Evolutionary conservation across 2,329 filamentous ascomycete species (phyloP), one percentile per base, ranked within the genome.

Genomic region (Fusarium sacchari): DNA sequence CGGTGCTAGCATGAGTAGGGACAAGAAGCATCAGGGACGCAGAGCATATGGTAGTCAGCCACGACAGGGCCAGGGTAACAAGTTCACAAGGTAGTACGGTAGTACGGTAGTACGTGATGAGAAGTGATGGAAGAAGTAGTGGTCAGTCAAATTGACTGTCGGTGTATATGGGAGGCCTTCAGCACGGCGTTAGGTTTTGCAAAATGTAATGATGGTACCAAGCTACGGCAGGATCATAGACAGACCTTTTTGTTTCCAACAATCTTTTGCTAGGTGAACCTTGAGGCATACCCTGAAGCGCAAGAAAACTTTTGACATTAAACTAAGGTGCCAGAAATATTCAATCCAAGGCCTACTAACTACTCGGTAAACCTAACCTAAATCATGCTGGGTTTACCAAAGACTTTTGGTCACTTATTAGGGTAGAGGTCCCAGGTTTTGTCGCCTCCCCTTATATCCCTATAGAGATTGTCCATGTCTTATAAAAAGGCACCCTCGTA

Each of bases 1-100:
- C n/a, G 94, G 93, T 1, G 90, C 93, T n/a, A 94, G 93, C 80
- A 88, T 96, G 90, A 88, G 90, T 78, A 86, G 91, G 73, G 90
- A 92, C 71, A 93, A 92, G 84, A 88, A 86, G 73, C 81, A 89
- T 75, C 82, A 89, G 74, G 88, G 89, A 62, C 88, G 89, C 49
- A 85, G 94, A 80, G 86, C 89, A 49, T 96, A 96, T 80, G 94
- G 94, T 43, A 94, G 92, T 79, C 94, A 96, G 84, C 93, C 93
- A 39, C 88, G 87, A 78, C 92, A 94, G 82, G 79, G 79, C 37
- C 71, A 67, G 14, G 66, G 71, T 32, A 67, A 64, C 62, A 78
- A 77, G 56, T 78, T 76, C 42, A 74, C 67, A 39, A 78, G 74
- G 68, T 77, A 73, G 36, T 44, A 73, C 26, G 42, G 47, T 44